Conservation (phyloP, 768 basidiomycete species). For the Agaricus blazei region DNA sequence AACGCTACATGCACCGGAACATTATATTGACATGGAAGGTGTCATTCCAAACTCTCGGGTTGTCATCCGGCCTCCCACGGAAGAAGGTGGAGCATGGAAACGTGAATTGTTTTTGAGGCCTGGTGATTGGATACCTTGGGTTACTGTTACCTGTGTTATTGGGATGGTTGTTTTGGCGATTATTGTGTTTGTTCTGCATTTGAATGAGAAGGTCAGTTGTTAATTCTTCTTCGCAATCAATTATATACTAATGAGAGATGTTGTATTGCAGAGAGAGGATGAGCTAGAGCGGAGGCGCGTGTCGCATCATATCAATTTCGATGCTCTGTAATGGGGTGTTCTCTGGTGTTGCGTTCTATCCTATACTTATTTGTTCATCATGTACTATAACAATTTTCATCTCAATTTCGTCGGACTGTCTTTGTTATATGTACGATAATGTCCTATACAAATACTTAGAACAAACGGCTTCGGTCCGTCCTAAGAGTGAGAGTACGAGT, state of each 20-base stretch:
- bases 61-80: conserved; percentile 69
- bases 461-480: too few relatives aligned
- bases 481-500: too few relatives aligned
- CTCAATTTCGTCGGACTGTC: too few relatives aligned
- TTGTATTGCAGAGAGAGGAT: conserved; percentile 71
- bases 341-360: neutral
- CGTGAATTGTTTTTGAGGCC: conserved; percentile 88
- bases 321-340: conserved; percentile 60
- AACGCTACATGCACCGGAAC: conserved; percentile 63
- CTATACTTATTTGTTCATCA: neutral
- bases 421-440: neutral
- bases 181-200: conserved; percentile 82
- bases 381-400: neutral
- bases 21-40: conserved; percentile 92
- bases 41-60: conserved; percentile 97
- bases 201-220: conserved; percentile 82
- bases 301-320: conserved; percentile 97
- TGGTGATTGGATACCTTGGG: conserved; percentile 97
- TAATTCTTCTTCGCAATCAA: neutral
- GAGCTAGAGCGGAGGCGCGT: conserved; percentile 83
- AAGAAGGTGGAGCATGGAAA: conserved; percentile 66
- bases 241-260: conserved; percentile 1
- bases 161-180: conserved; percentile 69
- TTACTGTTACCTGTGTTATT: conserved; percentile 80
- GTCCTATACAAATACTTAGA: neutral